Base-by-base conservation (phyloP, 2,329 filamentous ascomycete genomes). In the Penicillium hordei region DNA sequence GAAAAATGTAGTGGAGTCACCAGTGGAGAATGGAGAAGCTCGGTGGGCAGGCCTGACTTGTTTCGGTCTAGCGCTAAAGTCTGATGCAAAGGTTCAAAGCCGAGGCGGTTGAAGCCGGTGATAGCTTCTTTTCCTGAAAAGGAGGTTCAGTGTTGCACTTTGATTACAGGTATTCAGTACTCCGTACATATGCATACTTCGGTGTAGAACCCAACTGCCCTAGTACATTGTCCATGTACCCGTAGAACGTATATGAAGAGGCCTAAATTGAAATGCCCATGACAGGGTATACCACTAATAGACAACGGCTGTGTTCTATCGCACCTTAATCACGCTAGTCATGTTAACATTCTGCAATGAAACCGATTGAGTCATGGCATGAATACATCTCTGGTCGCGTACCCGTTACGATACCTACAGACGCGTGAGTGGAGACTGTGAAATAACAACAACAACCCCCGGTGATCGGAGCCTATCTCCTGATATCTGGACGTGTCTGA, bases 71-170 rank as follows among this genome's bases (percentile, higher is more conserved):
- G 62, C 44, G 23, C 1, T 4, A 62, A 61, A 62, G 55, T 56
- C 50, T 58, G 46, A 43, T 44, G 19, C 29, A 48, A 58, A 60
- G 52, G 53, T 55, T 50, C 52, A 59, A 57, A 63, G 60, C 56
- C 58, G 58, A 52, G 57, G 67, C 66, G 67, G 66, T 61, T 68
- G 67, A 63, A 64, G 64, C 67, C 68, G 66, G 66, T 55, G 39
- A 43, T 55, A 55, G 52, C 52, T 55, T 55, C 51, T 53, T 48
- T 45, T 34, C 46, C 48, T 33, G 48, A 50, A 55, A 55, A 55
- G 52, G 45, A 54, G 43, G 52, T 55, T 49, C 23, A 45, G n/a
- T 12, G 52, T 55, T 56, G 53, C 53, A 56, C 48, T 56, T 51
- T 56, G 39, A 56, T 38, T 51, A 56, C 53, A 43, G 27, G 52